These are phyloP conservation scores for Copromyces sp. DNA, from an alignment of 495 filamentous ascomycete genomes.

Conservation along the genomic window DNA sequence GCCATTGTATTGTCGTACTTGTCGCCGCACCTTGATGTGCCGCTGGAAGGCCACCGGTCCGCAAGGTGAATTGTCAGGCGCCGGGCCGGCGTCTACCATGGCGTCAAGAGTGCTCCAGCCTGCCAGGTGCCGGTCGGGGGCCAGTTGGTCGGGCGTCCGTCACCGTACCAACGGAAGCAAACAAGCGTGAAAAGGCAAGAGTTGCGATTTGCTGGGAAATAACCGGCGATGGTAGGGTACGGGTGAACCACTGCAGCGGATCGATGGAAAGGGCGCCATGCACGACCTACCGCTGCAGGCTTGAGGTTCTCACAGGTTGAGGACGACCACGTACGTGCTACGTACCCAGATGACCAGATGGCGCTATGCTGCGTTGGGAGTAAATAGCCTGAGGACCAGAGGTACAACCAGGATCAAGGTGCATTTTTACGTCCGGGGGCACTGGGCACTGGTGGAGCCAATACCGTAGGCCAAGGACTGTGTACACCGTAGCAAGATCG, in stretches of 20 bases:
- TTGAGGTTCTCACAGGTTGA: background rate
- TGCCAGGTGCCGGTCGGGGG: background rate
- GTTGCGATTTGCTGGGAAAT: background rate
- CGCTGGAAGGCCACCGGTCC: background rate
- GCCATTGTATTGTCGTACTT: background rate
- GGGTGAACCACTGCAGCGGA: background rate
- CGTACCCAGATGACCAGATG: background rate
- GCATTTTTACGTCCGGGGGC: background rate
- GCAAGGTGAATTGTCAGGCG: background rate
- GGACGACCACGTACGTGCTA: background rate
- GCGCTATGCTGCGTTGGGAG: background rate
- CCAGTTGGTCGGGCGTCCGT: background rate
- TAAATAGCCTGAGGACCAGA: background rate
- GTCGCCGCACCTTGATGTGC: background rate
- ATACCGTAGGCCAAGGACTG: background rate
- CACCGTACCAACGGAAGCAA: background rate
- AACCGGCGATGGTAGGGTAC: background rate
- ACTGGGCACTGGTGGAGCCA: background rate
- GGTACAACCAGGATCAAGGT: background rate
- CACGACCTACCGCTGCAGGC: background rate
- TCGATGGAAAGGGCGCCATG: background rate
- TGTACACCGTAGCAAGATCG: background rate
- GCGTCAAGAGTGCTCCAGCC: background rate
- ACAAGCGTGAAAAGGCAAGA: background rate
- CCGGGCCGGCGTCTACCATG: background rate